These are phyloP conservation scores for Hanseniaspora guilliermondii DNA, from an alignment of 805 yeast species.

Conservation along the genomic window DNA sequence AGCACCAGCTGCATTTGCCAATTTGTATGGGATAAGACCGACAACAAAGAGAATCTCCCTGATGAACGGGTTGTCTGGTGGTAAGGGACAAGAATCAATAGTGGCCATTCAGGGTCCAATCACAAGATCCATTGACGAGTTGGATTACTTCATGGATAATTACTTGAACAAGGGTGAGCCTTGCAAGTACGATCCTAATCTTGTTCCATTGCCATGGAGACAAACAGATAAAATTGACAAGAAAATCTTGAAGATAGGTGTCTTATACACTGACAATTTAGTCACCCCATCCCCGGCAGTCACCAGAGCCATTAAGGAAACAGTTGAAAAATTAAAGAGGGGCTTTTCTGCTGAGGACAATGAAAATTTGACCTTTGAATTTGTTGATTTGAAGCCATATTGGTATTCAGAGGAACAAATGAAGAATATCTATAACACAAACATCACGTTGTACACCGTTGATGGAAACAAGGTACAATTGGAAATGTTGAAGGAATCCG, in stretches of 20 bases:
- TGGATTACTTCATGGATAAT: conserved; percentile 53
- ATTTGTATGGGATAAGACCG: conserved; percentile 52
- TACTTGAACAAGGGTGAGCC: conserved; percentile 54
- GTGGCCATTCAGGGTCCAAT: conserved; percentile 59
- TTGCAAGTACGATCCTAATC: conserved; percentile 37
- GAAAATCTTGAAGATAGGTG: conserved; percentile 42
- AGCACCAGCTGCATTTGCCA: conserved; percentile 54
- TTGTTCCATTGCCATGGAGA: conserved; percentile 32
- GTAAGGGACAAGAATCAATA: conserved; percentile 54
- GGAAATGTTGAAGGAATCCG: conserved; percentile 41
- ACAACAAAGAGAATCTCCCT: conserved; percentile 41
- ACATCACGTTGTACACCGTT: conserved; percentile 37
- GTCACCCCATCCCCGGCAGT: conserved; percentile 61
- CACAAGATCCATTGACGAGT: conserved; percentile 50
- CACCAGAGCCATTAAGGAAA: conserved; percentile 40
- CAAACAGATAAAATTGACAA: conserved; percentile 18
- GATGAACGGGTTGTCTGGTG: conserved; percentile 36
- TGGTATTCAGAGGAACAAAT: conserved; percentile 22
- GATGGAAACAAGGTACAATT: conserved; percentile 58
- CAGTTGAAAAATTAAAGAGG: conserved; percentile 45
- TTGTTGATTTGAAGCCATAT: conserved; percentile 32
- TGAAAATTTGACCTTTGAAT: conserved; percentile 29
- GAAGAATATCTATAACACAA: conserved; percentile 17
- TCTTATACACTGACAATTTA: conserved; percentile 50
- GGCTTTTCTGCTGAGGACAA: conserved; percentile 33